Evolutionary conservation across 306 rosid species (phyloP).

Genomic region (Casuarina glauca): DNA sequence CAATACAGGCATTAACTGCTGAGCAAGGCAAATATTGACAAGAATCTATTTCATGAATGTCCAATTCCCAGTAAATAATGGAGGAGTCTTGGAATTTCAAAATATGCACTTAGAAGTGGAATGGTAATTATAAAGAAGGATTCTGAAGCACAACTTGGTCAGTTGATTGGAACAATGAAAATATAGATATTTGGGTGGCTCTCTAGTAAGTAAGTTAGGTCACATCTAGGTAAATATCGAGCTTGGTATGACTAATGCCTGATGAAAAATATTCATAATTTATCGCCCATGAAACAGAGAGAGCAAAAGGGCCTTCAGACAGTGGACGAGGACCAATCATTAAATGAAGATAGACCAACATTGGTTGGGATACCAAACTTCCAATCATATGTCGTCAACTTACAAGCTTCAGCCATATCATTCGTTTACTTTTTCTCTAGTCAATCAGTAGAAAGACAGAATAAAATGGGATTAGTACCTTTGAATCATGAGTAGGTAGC

Average conservation of each 20-base stretch:
- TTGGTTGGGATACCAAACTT: background rate
- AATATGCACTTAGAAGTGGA: background rate
- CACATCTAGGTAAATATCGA: background rate
- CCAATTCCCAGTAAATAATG: background rate
- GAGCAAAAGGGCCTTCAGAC: background rate
- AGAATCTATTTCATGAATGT: background rate
- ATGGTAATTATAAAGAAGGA: background rate
- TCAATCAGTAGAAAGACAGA: background rate
- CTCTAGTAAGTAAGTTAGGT: background rate
- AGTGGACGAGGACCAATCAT: background rate
- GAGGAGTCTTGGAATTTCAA: background rate
- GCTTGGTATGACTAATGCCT: background rate
- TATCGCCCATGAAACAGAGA: background rate
- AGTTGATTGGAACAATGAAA: background rate
- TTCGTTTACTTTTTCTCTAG: background rate
- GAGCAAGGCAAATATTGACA: background rate
- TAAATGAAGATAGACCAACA: background rate
- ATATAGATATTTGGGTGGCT: background rate
- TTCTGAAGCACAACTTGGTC: background rate
- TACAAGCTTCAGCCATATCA: background rate
- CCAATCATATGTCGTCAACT: background rate
- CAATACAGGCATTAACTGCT: background rate
- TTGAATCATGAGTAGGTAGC: conserved; percentile 39
- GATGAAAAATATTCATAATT: background rate
- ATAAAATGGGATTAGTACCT: conserved; percentile 37